Base-by-base conservation (phyloP, 116 monocot species). In the Iris pallida region DNA sequence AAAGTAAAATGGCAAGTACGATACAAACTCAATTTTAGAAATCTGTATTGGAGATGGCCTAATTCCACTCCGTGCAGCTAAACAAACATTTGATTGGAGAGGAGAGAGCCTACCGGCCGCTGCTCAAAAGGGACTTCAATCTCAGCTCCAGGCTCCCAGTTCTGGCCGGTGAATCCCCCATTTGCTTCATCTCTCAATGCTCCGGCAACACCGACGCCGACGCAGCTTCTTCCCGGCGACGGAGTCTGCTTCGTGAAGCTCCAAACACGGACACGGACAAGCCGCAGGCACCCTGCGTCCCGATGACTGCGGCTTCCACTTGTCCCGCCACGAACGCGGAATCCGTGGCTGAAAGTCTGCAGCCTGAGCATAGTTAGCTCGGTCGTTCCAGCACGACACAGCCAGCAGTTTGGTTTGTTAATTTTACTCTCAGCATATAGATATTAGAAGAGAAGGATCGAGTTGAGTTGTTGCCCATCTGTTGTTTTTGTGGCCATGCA, bases 51-150 rank as follows among this genome's bases (percentile, higher is more conserved):
- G n/a, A n/a, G n/a, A n/a, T n/a, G n/a, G n/a, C n/a, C n/a, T n/a
- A 13, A 7, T 51, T 9, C 49, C 49, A 0, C 7, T 51, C 49
- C 4, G 11, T 51, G 13, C 49, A 9, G 49, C 11, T 9, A 51
- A 51, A 51, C 11, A 51, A 51, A 12, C 8, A 20, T 56, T 44
- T 13, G 13, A 11, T 20, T 5, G 14, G 1, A 41, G 11, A 9
- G 8, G 14, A 42, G 7, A 19, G 59, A 20, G 43, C 67, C 68
- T 68, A 95, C 95, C 16, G 91, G 95, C 76, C 95, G 81, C 58
- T 95, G 94, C 54, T 94, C 94, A 64, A 85, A 94, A 16, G 94
- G 94, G 45, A 94, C 88, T 79, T 85, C 83, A 43, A 90, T 86
- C 73, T 94, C 90, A 60, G 90, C 16, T 7, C 81, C 85, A 47